These are phyloP conservation scores for Dioscorea alata DNA, from an alignment of 106 monocot genomes.

Conservation along the genomic window DNA sequence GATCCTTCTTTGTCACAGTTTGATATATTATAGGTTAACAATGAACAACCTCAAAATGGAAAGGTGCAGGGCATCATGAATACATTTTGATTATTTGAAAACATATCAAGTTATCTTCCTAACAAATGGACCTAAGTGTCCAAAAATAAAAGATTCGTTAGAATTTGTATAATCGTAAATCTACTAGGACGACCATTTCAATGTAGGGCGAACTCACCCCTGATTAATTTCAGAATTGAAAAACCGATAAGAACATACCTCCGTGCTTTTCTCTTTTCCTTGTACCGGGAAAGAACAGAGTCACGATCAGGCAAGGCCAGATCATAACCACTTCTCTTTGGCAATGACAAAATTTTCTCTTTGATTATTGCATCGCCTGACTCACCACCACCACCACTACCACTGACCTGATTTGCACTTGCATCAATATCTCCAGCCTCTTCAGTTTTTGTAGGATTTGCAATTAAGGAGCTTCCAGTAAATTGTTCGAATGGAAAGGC, in stretches of 20 bases:
- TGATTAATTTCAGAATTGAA: not conserved
- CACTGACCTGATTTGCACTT: conserved; percentile 3
- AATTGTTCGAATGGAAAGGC: conserved; percentile 9
- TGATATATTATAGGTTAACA: too few relatives aligned
- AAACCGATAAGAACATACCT: conserved; percentile 8
- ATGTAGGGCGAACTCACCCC: too few relatives aligned
- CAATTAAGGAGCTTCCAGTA: conserved; percentile 3
- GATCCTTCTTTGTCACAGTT: too few relatives aligned
- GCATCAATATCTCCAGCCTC: conserved; percentile 9
- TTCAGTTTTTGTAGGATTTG: conserved; percentile 11
- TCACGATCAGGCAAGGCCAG: conserved; percentile 13
- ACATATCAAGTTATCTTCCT: too few relatives aligned
- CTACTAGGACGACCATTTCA: too few relatives aligned
- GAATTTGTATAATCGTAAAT: too few relatives aligned
- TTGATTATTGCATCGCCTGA: not conserved
- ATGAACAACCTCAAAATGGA: too few relatives aligned
- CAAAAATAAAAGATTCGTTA: too few relatives aligned
- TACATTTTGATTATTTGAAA: too few relatives aligned
- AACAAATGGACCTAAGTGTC: too few relatives aligned
- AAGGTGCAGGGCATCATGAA: too few relatives aligned
- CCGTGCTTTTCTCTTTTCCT: conserved; percentile 39
- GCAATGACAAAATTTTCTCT: conserved; percentile 5
- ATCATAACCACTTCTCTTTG: conserved; percentile 12
- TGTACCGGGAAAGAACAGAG: conserved; percentile 33
- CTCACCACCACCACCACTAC: not conserved